Percentiles rank a stretch among this genome's conserved stretches.
Evolutionary conservation across 768 basidiomycete genomes (phyloP).

Genomic region (Termitomyces sp.): DNA sequence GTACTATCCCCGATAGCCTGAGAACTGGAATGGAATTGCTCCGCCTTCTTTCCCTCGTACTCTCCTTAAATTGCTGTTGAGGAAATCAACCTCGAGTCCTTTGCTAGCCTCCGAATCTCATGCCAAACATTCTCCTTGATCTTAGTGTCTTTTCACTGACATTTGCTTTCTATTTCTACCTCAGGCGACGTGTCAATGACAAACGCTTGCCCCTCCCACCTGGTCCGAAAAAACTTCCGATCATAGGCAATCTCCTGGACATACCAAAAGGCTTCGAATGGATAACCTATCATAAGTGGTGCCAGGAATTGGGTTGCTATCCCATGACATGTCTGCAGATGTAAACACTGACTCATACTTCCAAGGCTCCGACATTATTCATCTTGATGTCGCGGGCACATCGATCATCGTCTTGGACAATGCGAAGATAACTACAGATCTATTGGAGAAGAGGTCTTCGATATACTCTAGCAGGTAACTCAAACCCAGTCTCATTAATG

Average conservation of each 20-base stretch:
- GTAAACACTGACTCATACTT: background rate
- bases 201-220: background rate
- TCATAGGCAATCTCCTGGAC: constrained; percentile 3
- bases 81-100: background rate
- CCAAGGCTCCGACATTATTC: constrained; percentile 25
- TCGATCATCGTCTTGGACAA: constrained; percentile 25
- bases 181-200: background rate
- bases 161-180: background rate
- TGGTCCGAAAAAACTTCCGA: background rate
- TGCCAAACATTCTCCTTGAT: background rate
- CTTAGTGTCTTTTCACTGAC: background rate
- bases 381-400: constrained; percentile 21
- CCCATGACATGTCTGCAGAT: background rate
- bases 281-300: constrained; percentile 5
- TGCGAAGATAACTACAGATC: constrained; percentile 20
- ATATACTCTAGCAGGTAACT: constrained; percentile 19
- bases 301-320: background rate
- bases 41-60: background rate
- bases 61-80: background rate
- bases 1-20: too few species aligned
- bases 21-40: too few species aligned
- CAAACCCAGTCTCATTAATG: background rate
- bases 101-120: background rate
- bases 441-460: constrained; percentile 25
- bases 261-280: constrained; percentile 1